Evolutionary conservation across 805 yeast genomes (phyloP), one percentile per base, ranked within the genome.

Genomic region (Yamadazyma scolyti): DNA sequence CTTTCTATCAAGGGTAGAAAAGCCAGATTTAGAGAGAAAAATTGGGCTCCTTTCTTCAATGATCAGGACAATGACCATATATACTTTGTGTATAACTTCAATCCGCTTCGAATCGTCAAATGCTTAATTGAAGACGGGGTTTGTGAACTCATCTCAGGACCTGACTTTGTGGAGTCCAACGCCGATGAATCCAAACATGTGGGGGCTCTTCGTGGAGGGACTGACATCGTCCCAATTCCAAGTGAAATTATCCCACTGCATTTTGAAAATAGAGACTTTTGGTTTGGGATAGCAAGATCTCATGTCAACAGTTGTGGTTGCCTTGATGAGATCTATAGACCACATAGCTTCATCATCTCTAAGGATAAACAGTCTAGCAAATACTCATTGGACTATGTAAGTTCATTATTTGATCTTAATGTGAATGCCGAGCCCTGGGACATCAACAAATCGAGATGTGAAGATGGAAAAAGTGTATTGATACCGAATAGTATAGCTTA

Each of bases 1-100:
- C 17, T 30, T 23, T 31, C 26, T 3, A 8, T 23, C 11, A 23
- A 19, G 17, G 28, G 18, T 48, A 28, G 23, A 25, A 17, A 56
- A 55, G 6, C 52, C 47, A 30, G 35, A 18, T 30, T 18, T 8
- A 30, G 28, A n/a, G 32, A 57, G 36, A 62, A 62, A 34, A 62
- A 62, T 40, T 62, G 69, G 69, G 55, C 64, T 9, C 69, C 69
- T 1, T 42, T 62, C 27, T 37, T 58, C 6, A 31, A 33, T 11
- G 27, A 33, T n/a, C 50, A 45, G 15, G 38, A 36, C 28, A 64
- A 60, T 40, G 37, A 44, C n/a, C 30, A 47, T 20, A 31, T 61
- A 16, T 44, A 49, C 33, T 42, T 58, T 9, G 50, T 60, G 9
- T 56, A 54, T 36, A 40, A 58, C 14, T 59, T 62, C 61, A 16